Conservation (phyloP, 2,329 filamentous ascomycete species). For the Paracorniculantispora psalliotae region DNA sequence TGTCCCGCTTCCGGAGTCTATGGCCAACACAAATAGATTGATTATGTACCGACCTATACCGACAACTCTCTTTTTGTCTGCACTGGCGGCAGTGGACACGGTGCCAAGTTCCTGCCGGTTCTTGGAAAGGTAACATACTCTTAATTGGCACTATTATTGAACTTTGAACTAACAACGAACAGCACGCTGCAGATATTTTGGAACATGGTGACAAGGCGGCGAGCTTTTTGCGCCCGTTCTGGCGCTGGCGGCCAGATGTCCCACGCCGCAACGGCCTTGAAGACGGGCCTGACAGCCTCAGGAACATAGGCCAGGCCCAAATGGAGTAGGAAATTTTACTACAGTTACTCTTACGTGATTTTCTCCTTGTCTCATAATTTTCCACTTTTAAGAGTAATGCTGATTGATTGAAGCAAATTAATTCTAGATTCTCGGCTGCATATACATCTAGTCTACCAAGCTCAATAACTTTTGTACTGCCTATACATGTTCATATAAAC, state of each 20-base stretch:
- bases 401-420: neutral
- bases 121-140: conserved; percentile 24
- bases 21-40: conserved; percentile 20
- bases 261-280: conserved; percentile 26
- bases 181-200: conserved; percentile 30
- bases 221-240: conserved; percentile 27
- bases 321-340: neutral
- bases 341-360: neutral
- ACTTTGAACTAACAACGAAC: conserved; percentile 5
- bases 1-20: neutral
- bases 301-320: conserved; percentile 18
- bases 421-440: neutral
- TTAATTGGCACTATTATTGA: neutral
- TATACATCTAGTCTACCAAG: neutral
- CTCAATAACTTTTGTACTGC: neutral
- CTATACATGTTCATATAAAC: neutral
- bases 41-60: conserved; percentile 27
- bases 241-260: conserved; percentile 25
- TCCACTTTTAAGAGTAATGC: neutral
- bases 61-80: conserved; percentile 29
- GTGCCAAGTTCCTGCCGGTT: conserved; percentile 32
- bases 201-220: conserved; percentile 22
- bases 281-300: conserved; percentile 23
- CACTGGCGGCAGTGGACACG: conserved; percentile 32
- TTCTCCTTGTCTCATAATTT: no score